Conservation (phyloP, 192 early-diverging fungal species). For the Phycomyces blakesleeanus region DNA sequence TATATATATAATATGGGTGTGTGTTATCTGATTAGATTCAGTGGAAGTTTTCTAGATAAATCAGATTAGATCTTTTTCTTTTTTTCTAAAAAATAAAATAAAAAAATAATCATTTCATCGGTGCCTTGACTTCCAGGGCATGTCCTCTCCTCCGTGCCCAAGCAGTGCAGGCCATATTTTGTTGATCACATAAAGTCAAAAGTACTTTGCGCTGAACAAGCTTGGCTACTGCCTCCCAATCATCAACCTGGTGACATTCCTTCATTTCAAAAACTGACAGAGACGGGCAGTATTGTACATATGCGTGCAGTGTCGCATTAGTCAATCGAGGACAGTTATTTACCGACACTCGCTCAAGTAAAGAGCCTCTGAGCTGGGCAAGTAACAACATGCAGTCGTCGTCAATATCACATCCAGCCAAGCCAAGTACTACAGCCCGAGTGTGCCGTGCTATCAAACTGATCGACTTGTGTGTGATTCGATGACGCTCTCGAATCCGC, state of each 20-base stretch:
- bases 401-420: constrained; percentile 47
- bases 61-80: background rate
- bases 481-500: constrained; percentile 37
- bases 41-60: too few species aligned
- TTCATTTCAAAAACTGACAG: constrained; percentile 51
- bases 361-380: constrained; percentile 30
- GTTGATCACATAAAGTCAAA: constrained; percentile 43
- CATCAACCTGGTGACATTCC: constrained; percentile 44
- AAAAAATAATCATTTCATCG: constrained; percentile 31
- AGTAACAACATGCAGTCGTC: constrained; percentile 45
- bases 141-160: constrained; percentile 38
- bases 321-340: constrained; percentile 43
- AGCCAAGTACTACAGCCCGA: constrained; percentile 38
- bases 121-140: constrained; percentile 38
- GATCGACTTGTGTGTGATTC: constrained; percentile 43
- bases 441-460: constrained; percentile 44
- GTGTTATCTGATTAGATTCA: too few species aligned
- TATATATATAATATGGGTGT: too few species aligned
- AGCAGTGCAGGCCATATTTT: constrained; percentile 37
- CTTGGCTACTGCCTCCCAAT: constrained; percentile 45
- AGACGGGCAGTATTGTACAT: constrained; percentile 43
- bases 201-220: constrained; percentile 42
- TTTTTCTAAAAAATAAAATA: background rate
- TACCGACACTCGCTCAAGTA: constrained; percentile 43
- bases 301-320: constrained; percentile 38